Base-by-base conservation (phyloP, 306 rosid genomes). In the Dicorynia guianensis region DNA sequence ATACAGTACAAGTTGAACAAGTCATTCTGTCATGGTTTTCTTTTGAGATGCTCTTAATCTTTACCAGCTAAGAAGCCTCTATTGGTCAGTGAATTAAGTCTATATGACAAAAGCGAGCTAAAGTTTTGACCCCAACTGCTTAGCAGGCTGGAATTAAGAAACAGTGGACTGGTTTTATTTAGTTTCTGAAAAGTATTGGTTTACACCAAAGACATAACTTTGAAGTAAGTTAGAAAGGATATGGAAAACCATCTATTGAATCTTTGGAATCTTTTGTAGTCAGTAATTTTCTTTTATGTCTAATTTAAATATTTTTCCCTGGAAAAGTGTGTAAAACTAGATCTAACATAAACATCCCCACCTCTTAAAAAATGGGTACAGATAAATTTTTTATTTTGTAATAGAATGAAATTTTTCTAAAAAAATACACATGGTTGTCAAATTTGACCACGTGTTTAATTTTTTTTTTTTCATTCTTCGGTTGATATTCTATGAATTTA, bases 1-100 rank as follows among this genome's bases (percentile, higher is more conserved):
- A 71, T 18, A 59, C 46, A n/a, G 25, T 80, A 56, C 63, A 17
- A n/a, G 10, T 76, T n/a, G 61, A n/a, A 33, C 42, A 67, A 55
- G 60, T 43, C 55, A 1, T 34, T 77, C 69, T 43, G 73, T 53
- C 78, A 39, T 44, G 65, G 58, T 20, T 54, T 8, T 75, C 12
- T 47, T 30, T 10, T 11, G 25, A 25, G 69, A 58, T 47, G 65
- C 47, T 66, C 43, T 43, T 54, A 36, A 53, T 36, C 30, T 25
- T 2, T 25, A 25, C 30, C 30, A 25, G n/a, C n/a, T n/a, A n/a
- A n/a, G n/a, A n/a, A n/a, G n/a, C n/a, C n/a, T n/a, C n/a, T n/a
- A n/a, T n/a, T n/a, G n/a, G n/a, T n/a, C n/a, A n/a, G n/a, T n/a
- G n/a, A n/a, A n/a, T n/a, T 53, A 63, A 56, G 10, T 17, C 25